These are phyloP conservation scores for Petunia secreta DNA, from an alignment of 257 asterid species.

Conservation along the genomic window DNA sequence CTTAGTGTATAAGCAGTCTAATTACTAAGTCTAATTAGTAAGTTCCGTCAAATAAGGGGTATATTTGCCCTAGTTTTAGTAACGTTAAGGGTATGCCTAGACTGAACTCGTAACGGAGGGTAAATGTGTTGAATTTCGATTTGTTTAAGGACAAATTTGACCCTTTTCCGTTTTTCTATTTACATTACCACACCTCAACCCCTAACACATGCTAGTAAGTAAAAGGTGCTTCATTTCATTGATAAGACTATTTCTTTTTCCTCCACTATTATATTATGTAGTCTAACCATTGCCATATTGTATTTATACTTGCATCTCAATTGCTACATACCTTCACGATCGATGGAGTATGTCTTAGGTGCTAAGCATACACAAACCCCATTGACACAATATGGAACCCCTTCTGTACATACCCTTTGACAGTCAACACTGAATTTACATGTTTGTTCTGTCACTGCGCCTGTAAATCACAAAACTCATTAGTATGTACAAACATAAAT, in stretches of 20 bases:
- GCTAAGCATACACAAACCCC: conserved; percentile 3
- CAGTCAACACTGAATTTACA: not conserved
- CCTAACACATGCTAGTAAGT: no score
- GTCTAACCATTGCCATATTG: not conserved
- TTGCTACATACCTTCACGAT: not conserved
- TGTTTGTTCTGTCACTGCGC: no score
- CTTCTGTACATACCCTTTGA: not conserved
- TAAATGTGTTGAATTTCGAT: no score
- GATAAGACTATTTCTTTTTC: not conserved
- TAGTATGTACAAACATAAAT: not conserved
- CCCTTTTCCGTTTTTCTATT: no score
- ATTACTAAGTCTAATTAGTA: no score
- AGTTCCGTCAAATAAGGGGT: no score
- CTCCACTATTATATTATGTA: not conserved
- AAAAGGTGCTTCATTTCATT: not conserved
- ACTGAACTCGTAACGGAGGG: no score
- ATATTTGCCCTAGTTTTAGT: no score
- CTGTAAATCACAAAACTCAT: not conserved
- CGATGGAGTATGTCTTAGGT: not conserved
- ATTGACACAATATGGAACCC: not conserved
- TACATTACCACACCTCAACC: no score
- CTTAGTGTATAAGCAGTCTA: no score
- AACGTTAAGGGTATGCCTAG: no score
- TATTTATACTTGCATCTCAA: not conserved
- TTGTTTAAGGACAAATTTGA: no score